Evolutionary conservation across 306 rosid species (phyloP), one percentile per base, ranked within the genome.

Genomic region (Quercus engelmannii): DNA sequence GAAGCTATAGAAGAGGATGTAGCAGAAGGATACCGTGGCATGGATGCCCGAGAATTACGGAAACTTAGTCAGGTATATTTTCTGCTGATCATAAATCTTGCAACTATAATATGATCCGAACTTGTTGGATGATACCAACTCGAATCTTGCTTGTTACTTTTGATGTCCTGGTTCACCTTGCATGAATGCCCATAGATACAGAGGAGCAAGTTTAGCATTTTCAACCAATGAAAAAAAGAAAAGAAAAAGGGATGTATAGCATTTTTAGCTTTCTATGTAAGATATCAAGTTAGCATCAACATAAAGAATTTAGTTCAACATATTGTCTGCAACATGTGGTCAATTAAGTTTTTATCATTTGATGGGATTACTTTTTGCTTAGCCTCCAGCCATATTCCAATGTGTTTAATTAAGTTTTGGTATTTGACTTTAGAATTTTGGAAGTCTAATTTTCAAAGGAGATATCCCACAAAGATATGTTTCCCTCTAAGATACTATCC

Each of bases 1-100:
- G 99, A 96, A 87, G 96, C 99, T 52, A 62, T 96, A 76, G 91
- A 79, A 74, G 99, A 96, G 86, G 97, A 93, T 80, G 89, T 96
- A 73, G 99, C 88, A 0, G 99, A 93, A 88, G 99, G 99, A 58
- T 83, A 91, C 79, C 93, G 92, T 6, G 91, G 73, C 67, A 88
- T 96, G 85, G 98, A 96, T 79, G 92, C 91, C 67, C 91, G 94
- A 75, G 99, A 96, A 74, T 90, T 96, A 49, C 85, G 21, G 56
- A 96, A 78, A 87, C 92, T 93, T 65, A 83, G 57, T 62, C 78
- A 83, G 97, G 99, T 91, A 84, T n/a, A 33, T 70, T 74, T 74
- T 71, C 65, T 67, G 26, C 25, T 67, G 25, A 9, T 19, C 51
- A 67, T 49, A 33, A 67, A 35, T 67, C 41, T 13, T 28, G 38